phyloP scores from a whole-genome alignment of 78 protist species.

The Dictyostelium brefeldianum region DNA sequence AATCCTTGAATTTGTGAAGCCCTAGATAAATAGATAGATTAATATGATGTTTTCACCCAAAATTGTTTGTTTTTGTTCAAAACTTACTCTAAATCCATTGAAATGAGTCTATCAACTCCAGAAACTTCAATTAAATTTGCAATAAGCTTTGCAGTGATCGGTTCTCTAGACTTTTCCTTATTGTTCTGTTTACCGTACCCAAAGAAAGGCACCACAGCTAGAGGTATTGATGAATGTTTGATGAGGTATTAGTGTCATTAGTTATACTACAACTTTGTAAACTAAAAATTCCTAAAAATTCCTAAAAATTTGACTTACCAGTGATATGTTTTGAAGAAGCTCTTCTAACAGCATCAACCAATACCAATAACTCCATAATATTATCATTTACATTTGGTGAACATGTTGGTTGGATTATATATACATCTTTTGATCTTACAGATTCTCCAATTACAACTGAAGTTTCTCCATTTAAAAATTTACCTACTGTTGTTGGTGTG shows the following conservation, averaged over 20 bases:
- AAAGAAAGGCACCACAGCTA: too few relatives aligned
- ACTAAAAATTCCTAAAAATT: too few relatives aligned
- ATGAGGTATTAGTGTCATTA: too few relatives aligned
- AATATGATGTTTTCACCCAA: background rate
- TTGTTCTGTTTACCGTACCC: slow-evolving; percentile 85
- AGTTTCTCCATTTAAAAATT: slow-evolving; percentile 86
- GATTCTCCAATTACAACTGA: slow-evolving; percentile 49
- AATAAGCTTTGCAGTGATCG: slow-evolving; percentile 90
- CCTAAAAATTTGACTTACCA: too few relatives aligned
- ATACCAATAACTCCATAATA: slow-evolving; percentile 91
- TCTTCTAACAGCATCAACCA: slow-evolving; percentile 86
- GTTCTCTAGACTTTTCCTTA: slow-evolving; percentile 85
- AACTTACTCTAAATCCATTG: slow-evolving; percentile 90
- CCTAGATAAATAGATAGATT: background rate
- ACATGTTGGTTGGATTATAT: slow-evolving; percentile 89
- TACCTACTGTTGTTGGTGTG: slow-evolving; percentile 27
- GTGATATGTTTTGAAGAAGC: slow-evolving; percentile 89
- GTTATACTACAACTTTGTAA: too few relatives aligned
- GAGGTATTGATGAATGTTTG: background rate
- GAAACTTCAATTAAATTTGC: slow-evolving; percentile 89
- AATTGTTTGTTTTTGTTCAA: background rate
- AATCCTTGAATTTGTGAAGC: slow-evolving; percentile 86
- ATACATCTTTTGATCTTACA: slow-evolving; percentile 83
- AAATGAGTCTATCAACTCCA: slow-evolving; percentile 92
- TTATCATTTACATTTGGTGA: slow-evolving; percentile 81